Evolutionary conservation across 129 eudicot species (phyloP), one percentile per base, ranked within the genome.

Genomic region (Gnaphalium uliginosum): DNA sequence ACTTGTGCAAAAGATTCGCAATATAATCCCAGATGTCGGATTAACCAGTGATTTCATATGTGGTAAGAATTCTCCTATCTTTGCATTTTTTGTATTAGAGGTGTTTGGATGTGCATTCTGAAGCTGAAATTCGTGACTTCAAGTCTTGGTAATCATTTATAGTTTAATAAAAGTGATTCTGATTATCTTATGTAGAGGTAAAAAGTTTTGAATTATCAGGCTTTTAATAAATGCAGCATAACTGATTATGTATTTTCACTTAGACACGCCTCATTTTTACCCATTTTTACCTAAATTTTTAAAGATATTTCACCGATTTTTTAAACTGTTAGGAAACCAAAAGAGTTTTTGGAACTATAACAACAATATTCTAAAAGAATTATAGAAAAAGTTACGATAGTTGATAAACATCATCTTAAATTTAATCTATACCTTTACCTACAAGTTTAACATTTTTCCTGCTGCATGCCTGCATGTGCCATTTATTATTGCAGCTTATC

Each of bases 21-120:
- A 48, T 53, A 91, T 95, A 77, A 80, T 95, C 61, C 99, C 99
- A 8, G 99, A 95, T 83, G 96, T 91, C 54, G 97, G 97, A 65
- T 75, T 95, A 66, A 91, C 94, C 75, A 95, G 99, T 80, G 99
- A 95, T 78, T 95, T 95, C 86, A 95, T 95, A 29, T 91, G 96
- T 46, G 99, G 99, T 95, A 89, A 89, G 88, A 41, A 33, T 67
- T 14, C 26, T 67, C 24, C 11, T n/a, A 15, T 9, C 9, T 65
- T 76, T n/a, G n/a, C 4, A 10, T 26, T 19, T 43, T 21, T 68
- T 68, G 27, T 66, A 8, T 66, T 66, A 25, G 66, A 43, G 27
- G 27, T 51, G 13, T 71, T 71, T 27, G 63, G 48, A 53, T n/a
- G 21, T 33, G 33, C 4, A 19, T 21, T 56, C 33, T 54, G 66